phyloP scores from a whole-genome alignment of 352 stramenopile species.

The Globisporangium barbulae region DNA sequence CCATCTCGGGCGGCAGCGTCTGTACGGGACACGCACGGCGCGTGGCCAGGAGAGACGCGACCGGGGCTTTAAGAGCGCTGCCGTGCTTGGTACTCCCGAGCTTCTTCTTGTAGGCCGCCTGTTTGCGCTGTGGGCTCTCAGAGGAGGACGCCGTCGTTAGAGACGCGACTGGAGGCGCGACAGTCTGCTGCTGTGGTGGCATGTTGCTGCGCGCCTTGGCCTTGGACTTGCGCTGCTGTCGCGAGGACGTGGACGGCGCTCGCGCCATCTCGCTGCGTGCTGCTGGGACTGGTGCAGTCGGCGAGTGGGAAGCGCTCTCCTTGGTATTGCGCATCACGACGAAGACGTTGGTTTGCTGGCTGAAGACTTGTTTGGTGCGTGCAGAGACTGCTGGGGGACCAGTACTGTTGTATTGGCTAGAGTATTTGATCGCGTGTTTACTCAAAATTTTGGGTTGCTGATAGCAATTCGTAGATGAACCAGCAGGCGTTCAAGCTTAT shows the following conservation, averaged over 20 bases:
- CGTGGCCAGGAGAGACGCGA: no score
- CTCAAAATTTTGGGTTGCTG: not conserved
- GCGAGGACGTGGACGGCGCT: conserved; percentile 1
- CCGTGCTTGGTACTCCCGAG: not conserved
- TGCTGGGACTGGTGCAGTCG: no score
- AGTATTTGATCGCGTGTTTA: no score
- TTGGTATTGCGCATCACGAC: conserved; percentile 2
- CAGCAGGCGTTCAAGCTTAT: no score
- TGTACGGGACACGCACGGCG: conserved; percentile 11
- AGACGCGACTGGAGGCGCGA: not conserved
- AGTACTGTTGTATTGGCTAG: no score
- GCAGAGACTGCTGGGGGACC: no score
- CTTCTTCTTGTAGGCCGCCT: not conserved
- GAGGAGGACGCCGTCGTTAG: not conserved
- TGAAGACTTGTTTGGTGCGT: not conserved
- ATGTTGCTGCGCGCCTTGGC: not conserved
- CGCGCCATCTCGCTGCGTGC: conserved; percentile 3
- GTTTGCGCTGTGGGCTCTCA: not conserved
- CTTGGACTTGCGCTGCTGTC: conserved; percentile 4
- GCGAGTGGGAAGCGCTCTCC: conserved; percentile 3
- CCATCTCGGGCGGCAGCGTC: conserved; percentile 39
- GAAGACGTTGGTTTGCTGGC: no score
- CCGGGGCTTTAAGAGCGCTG: no score
- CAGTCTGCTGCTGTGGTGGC: not conserved
- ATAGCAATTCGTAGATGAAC: not conserved